A percentile compares a stretch with the other conserved stretches of the same genome.
phyloP scores from a whole-genome alignment of 2,329 filamentous ascomycete genomes.

The Neurospora sp. region DNA sequence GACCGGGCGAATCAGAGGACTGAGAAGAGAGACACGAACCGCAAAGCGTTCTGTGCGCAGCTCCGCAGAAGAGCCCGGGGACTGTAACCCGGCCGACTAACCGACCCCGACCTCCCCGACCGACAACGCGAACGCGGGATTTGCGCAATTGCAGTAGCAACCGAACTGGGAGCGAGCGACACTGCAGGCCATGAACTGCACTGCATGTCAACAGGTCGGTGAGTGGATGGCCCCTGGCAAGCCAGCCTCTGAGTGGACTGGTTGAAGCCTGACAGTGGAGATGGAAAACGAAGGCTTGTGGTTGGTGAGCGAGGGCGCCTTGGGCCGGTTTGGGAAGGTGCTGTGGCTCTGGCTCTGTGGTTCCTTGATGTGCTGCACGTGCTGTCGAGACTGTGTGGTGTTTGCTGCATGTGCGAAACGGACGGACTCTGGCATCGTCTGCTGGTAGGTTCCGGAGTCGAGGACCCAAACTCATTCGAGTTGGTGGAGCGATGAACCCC shows the following conservation, averaged over 20 bases:
- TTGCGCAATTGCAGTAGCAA: neutral
- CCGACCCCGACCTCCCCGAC: neutral
- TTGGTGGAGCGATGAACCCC: neutral
- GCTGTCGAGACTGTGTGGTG: neutral
- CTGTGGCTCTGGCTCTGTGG: neutral
- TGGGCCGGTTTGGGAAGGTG: neutral
- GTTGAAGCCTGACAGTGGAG: neutral
- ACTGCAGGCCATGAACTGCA: neutral
- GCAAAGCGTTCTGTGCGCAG: neutral
- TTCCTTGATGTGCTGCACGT: neutral
- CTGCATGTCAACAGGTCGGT: neutral
- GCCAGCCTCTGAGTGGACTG: neutral
- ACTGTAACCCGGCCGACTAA: neutral
- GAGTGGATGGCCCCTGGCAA: neutral
- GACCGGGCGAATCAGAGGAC: neutral
- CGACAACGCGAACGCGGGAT: neutral
- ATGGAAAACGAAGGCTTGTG: neutral
- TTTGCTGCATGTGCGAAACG: neutral
- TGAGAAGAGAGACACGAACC: neutral
- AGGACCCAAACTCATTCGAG: neutral
- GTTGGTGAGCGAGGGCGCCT: neutral
- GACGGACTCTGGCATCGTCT: neutral
- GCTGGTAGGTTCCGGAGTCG: neutral
- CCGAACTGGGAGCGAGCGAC: neutral
- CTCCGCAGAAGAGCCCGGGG: neutral